Evolutionary conservation across 2,329 filamentous ascomycete species (phyloP), one percentile per base, ranked within the genome.

Genomic region (Talaromyces verruculosus): DNA sequence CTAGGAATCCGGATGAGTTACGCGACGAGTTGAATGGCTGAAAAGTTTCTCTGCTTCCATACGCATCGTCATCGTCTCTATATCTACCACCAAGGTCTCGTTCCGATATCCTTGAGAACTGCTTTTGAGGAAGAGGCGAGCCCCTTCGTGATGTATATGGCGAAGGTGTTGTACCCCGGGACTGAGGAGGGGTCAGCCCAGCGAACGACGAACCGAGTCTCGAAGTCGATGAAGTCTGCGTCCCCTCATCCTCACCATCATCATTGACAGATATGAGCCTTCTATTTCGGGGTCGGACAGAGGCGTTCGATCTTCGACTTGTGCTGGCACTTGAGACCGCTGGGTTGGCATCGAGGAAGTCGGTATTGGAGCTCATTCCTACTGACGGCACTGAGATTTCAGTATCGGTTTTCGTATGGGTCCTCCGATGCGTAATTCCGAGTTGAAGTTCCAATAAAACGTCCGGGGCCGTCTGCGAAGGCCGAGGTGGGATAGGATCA

Each of bases 301-400:
- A 77, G 28, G 78, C 79, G 68, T 72, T 72, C 35, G 76, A 75
- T 67, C 72, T 71, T 67, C 67, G 74, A 64, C 68, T 72, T 41
- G 74, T 72, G 69, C 72, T 75, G 63, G 73, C 73, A 68, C 71
- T 75, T 47, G 71, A 71, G 65, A 72, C 71, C 68, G 74, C 74
- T 65, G 76, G 74, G 71, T 74, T 73, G 67, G 75, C 70, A 73
- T 79, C 75, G 73, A 70, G 69, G 67, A 74, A 70, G 69, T 74
- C 74, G 68, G 71, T 75, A 71, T 76, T 74, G 70, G 76, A 77
- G 79, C 73, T 80, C 78, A 80, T 80, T 75, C 77, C 78, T 76
- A 69, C 69, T 68, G 71, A 68, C 66, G 45, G 17, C 7, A 19
- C 22, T 39, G 35, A 10, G 25, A n/a, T 60, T 41, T 28, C 11